phyloP scores from a whole-genome alignment of 2,329 filamentous ascomycete genomes.

The Dendrostoma leiphaemia region DNA sequence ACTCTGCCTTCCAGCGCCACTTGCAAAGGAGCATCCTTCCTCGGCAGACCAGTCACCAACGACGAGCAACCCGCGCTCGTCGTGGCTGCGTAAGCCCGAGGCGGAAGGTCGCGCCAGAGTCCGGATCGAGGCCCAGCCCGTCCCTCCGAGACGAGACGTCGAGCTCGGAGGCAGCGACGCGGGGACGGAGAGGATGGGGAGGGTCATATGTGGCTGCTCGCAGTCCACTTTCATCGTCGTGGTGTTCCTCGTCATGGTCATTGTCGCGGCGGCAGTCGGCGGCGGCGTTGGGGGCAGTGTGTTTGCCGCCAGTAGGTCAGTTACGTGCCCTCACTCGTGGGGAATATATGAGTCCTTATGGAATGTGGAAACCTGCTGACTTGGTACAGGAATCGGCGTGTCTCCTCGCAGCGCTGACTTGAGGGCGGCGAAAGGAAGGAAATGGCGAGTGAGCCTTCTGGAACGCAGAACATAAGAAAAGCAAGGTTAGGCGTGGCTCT shows the following conservation, averaged over 20 bases:
- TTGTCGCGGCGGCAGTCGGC: conserved; percentile 7
- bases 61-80: neutral
- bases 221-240: conserved; percentile 7
- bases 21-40: neutral
- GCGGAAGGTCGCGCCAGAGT: neutral
- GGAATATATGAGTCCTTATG: neutral
- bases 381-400: neutral
- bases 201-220: conserved; percentile 9
- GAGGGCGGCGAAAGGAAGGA: neutral
- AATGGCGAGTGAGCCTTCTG: neutral
- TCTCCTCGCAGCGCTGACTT: no score
- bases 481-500: no score
- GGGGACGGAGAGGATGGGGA: neutral
- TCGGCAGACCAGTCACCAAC: neutral
- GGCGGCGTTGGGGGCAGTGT: conserved; percentile 11
- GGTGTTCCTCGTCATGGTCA: conserved; percentile 9
- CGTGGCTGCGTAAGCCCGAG: conserved; percentile 5
- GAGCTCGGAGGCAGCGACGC: neutral
- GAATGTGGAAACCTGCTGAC: neutral
- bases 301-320: conserved; percentile 2
- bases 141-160: neutral
- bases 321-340: no score
- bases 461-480: no score
- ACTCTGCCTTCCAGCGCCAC: neutral
- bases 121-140: neutral